A percentile compares a stretch with the other conserved stretches of the same genome.
Conservation (phyloP, 352 stramenopile genomes). For the Globisporangium irregulare region DNA sequence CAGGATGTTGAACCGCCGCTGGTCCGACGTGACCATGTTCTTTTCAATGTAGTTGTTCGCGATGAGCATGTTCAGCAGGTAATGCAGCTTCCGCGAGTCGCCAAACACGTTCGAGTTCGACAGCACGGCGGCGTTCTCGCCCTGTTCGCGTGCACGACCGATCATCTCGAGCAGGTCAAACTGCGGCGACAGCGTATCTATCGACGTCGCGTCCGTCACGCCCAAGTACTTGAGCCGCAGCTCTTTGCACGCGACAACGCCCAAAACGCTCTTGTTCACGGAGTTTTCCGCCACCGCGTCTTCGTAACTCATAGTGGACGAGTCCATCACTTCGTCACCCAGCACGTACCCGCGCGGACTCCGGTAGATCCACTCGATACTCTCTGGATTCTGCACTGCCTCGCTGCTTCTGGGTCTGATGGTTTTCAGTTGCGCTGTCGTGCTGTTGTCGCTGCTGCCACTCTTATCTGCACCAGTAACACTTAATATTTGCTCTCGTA, state of each 20-base stretch:
- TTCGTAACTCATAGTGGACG: constrained; percentile 47
- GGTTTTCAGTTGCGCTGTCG: not conserved
- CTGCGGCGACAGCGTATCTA: constrained; percentile 64
- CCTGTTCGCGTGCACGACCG: constrained; percentile 47
- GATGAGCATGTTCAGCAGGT: constrained; percentile 80
- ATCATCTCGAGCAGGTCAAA: constrained; percentile 83
- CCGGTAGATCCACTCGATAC: constrained; percentile 48
- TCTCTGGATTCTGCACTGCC: constrained; percentile 25
- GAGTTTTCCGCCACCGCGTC: constrained; percentile 36
- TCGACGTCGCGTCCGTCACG: constrained; percentile 41
- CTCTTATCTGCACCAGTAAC: not conserved
- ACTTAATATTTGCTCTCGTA: not conserved
- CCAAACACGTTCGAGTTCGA: constrained; percentile 58
- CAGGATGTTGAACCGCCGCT: constrained; percentile 78
- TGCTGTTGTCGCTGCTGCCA: not conserved
- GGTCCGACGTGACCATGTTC: constrained; percentile 70
- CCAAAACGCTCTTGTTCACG: constrained; percentile 45
- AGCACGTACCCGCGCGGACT: constrained; percentile 65
- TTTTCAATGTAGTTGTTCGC: constrained; percentile 58
- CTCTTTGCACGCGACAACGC: constrained; percentile 66
- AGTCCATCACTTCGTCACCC: constrained; percentile 59
- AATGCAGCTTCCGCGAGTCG: constrained; percentile 74
- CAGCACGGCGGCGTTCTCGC: constrained; percentile 60
- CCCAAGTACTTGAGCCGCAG: constrained; percentile 70
- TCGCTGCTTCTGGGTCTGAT: constrained; percentile 14